A percentile compares a stretch with the other conserved stretches of the same genome.
These are phyloP conservation scores for Oryza meridionalis DNA, from an alignment of 176 grass and related monocot species.

Conservation along the genomic window DNA sequence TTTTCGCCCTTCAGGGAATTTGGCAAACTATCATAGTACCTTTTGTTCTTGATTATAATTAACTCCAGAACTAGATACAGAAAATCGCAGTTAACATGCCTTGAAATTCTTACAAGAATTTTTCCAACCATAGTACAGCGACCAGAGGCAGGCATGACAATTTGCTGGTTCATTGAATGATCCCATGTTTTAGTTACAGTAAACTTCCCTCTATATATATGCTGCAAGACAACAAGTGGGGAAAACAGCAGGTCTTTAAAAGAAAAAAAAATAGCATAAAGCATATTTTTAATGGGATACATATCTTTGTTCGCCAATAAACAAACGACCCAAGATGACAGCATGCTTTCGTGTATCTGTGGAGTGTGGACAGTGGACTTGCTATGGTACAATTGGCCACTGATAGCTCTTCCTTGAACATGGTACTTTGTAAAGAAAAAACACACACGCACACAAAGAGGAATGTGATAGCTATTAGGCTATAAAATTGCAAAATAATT, in stretches of 20 bases:
- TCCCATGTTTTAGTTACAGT: not conserved
- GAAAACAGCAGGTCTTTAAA: conserved; percentile 6
- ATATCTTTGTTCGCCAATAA: conserved; percentile 12
- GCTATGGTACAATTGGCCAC: conserved; percentile 5
- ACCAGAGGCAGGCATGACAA: not conserved
- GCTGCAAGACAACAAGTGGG: not conserved
- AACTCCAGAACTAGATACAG: not conserved
- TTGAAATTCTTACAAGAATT: not conserved
- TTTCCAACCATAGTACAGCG: not conserved
- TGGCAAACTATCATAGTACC: not conserved
- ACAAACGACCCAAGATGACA: conserved; percentile 18
- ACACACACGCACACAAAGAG: not conserved
- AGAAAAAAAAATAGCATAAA: conserved; percentile 26
- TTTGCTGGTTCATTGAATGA: not conserved
- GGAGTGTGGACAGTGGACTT: too few species aligned
- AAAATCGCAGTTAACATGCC: conserved; percentile 8
- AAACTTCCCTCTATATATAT: not conserved
- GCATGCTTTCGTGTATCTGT: not conserved
- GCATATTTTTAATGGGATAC: not conserved
- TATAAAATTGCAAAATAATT: conserved; percentile 25
- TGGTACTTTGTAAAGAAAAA: not conserved
- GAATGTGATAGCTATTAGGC: conserved; percentile 19
- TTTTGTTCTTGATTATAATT: not conserved
- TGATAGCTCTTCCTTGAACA: conserved; percentile 26
- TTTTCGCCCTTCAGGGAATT: not conserved